Evolutionary conservation across 176 grass and related monocot species (phyloP), one percentile per base, ranked within the genome.

Genomic region (Dactylis glomerata): DNA sequence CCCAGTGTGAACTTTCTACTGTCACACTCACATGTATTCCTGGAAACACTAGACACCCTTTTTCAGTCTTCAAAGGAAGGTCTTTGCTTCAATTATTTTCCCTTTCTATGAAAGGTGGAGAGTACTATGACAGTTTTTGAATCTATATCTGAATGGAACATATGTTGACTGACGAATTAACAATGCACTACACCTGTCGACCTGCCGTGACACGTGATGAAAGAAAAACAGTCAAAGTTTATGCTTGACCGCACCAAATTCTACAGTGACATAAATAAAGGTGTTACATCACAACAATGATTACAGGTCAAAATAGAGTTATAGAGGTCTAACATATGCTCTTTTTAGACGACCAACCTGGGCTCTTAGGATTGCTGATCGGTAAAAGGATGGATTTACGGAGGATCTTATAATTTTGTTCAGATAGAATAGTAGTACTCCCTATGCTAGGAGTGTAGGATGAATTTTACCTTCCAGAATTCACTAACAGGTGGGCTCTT

Each of bases 141-240:
- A 79, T 71, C 23, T 81, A 50, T 83, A 52, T 62, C 73, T 14
- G 36, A 49, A 50, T 62, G 30, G 44, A 82, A 83, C 36, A 31
- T 62, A 42, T 58, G 75, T 62, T 79, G 57, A 34, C 55, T 3
- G 2, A 24, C 20, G n/a, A 65, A 85, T 68, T 28, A 32, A 77
- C 46, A 17, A 81, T 68, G 51, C 40, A 58, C 47, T 40, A 59
- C 37, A 71, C 10, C 10, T 19, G 67, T 76, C 45, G 40, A 22
- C 19, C 59, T 41, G 17, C 32, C 30, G 32, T 59, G 27, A 57
- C 22, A 59, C 85, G 42, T 76, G 10, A 63, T 76, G 50, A 10
- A 44, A 2, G 46, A 84, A 79, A 55, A 55, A 71, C 0, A 27
- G 1, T 42, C 51, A 71, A 70, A 68, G 66, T 63, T 50, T 83